These are phyloP conservation scores for Yarrowia sp. DNA, from an alignment of 805 yeast species.

Conservation along the genomic window DNA sequence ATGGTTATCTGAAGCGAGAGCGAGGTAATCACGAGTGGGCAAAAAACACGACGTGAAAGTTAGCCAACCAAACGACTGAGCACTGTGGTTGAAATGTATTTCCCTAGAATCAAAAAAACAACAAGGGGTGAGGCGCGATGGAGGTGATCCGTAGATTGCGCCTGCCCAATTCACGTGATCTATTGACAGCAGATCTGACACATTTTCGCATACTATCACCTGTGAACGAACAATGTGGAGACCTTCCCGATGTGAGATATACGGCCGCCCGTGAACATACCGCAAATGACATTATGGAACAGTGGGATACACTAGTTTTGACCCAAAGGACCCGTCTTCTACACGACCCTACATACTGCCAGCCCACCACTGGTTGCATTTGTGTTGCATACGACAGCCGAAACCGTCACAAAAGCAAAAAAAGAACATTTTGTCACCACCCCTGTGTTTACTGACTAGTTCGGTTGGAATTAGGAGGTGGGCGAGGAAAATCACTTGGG, in stretches of 20 bases:
- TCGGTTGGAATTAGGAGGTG: neutral
- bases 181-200: neutral
- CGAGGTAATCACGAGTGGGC: conserved; percentile 3
- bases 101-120: too few relatives aligned
- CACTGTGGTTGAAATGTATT: too few relatives aligned
- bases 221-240: neutral
- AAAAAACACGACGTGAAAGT: neutral
- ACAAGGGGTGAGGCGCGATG: neutral
- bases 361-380: conserved; percentile 16
- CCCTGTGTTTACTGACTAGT: neutral
- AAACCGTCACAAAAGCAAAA: conserved; percentile 17
- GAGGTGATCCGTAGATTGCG: neutral
- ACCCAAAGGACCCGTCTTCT: neutral
- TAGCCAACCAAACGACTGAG: neutral
- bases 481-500: neutral
- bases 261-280: neutral
- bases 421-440: neutral
- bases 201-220: neutral
- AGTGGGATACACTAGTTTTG: neutral
- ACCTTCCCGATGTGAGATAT: neutral
- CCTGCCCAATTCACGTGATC: neutral
- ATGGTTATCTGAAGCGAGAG: conserved; percentile 13
- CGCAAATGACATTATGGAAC: neutral
- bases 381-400: conserved; percentile 17
- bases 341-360: conserved; percentile 10